phyloP scores from a whole-genome alignment of 1,139 yeast genomes.

The Pichia sp. region DNA sequence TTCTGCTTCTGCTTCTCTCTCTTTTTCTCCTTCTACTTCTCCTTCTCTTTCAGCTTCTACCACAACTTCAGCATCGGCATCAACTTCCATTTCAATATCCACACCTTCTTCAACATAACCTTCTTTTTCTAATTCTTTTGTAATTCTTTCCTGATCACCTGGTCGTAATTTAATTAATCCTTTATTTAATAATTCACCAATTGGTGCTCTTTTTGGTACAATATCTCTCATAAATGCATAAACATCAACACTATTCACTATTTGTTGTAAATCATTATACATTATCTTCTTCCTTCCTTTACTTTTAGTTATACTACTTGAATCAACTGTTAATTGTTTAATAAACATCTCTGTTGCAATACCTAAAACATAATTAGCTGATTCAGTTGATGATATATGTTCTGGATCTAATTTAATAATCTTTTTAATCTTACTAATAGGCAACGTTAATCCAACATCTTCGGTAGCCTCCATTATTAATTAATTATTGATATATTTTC shows the following conservation, averaged over 20 bases:
- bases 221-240: constrained; percentile 64
- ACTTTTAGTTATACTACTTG: constrained; percentile 59
- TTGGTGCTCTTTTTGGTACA: constrained; percentile 55
- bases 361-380: constrained; percentile 78
- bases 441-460: constrained; percentile 36
- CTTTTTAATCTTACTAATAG: constrained; percentile 74
- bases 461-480: not conserved
- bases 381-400: constrained; percentile 64
- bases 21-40: not conserved
- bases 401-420: constrained; percentile 86
- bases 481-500: not conserved
- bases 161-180: constrained; percentile 37
- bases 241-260: constrained; percentile 61
- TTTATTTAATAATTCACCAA: constrained; percentile 45
- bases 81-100: not conserved
- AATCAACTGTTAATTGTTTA: constrained; percentile 75
- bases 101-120: constrained; percentile 10
- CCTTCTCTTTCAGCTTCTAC: no score
- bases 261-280: constrained; percentile 71
- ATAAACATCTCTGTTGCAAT: constrained; percentile 84
- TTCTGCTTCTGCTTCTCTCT: constrained; percentile 2
- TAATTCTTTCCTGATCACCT: constrained; percentile 12
- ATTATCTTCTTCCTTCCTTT: constrained; percentile 65
- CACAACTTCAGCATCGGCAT: constrained; percentile 4
- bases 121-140: not conserved